Evolutionary conservation across 2,329 filamentous ascomycete species (phyloP), one percentile per base, ranked within the genome.

Genomic region (Lasiodiplodia sp.): DNA sequence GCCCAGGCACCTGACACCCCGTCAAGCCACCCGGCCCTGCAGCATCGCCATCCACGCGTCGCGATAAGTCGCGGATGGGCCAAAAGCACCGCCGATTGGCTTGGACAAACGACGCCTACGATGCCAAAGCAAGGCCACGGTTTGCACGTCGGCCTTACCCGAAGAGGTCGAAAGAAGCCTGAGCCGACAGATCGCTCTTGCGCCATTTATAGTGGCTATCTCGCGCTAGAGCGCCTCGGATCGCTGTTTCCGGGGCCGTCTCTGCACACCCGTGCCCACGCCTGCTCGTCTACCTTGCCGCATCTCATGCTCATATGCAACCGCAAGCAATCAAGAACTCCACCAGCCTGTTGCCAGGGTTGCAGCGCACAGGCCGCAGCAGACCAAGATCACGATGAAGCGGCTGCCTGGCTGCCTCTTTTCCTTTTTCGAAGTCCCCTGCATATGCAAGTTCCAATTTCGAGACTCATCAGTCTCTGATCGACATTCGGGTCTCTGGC

Each of bases 371-470:
- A 16, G 8, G 31, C 23, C 14, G 6, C 37, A 18, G 34, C 18
- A 38, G 28, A 56, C 14, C 31, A n/a, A 38, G 47, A 64, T 52
- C 47, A 21, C 60, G 44, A 64, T 52, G 60, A 18, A 38, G 31
- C 47, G 60, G 47, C 14, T n/a, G n/a, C 18, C 28, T 21, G n/a
- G 60, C 14, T 52, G 21, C n/a, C 23, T n/a, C 31, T 3, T 64
- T 64, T 52, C 60, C 47, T 37, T 18, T 38, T 64, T 28, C 44
- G 37, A 49, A 64, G 38, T 64, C 60, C 60, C 60, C 60, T 64
- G 44, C 60, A 64, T 64, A 63, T 63, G 58, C 58, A 63, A 63
- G 58, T 51, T 40, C 57, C 57, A 47, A 47, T 28, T 58, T 38
- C 25, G 25, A 62, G 40, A 40, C 34, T 63, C 40, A 25, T 21